phyloP scores from a whole-genome alignment of 306 rosid species.

The Neltuma alba region DNA sequence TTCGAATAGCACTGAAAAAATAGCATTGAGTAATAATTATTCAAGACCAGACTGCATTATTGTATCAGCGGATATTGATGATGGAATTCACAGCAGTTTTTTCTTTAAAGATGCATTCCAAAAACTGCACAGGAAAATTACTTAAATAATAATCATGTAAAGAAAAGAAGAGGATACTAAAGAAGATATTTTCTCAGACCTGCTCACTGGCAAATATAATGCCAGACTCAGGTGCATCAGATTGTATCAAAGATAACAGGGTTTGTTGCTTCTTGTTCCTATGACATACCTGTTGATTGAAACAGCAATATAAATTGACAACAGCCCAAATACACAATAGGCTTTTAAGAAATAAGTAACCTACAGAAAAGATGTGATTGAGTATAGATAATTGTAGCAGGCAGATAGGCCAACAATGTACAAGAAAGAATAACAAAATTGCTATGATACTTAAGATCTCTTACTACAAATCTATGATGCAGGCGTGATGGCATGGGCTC shows the following conservation, averaged over 20 bases:
- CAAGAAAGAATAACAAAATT: neutral
- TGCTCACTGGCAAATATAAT: constrained; percentile 81
- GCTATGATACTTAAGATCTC: constrained; percentile 31
- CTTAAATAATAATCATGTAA: constrained; percentile 2
- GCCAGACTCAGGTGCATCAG: constrained; percentile 74
- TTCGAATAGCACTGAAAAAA: neutral
- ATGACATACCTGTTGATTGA: constrained; percentile 58
- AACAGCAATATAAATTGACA: constrained; percentile 31
- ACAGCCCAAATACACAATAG: constrained; percentile 14
- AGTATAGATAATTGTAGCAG: too few species aligned
- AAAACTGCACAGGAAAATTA: constrained; percentile 12
- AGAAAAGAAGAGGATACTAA: constrained; percentile 14
- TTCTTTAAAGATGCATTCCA: neutral
- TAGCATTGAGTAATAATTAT: constrained; percentile 20
- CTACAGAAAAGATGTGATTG: neutral
- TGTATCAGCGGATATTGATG: constrained; percentile 13
- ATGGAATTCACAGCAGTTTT: constrained; percentile 9
- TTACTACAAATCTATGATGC: constrained; percentile 75
- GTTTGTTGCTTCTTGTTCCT: constrained; percentile 58
- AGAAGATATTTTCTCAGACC: constrained; percentile 53
- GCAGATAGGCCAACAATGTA: too few species aligned
- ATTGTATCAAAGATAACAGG: constrained; percentile 64
- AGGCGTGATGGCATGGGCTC: constrained; percentile 88
- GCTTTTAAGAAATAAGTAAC: constrained; percentile 16
- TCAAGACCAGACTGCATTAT: constrained; percentile 13